Conservation (phyloP, 148 eudicot species). For the Chenopodium album region DNA sequence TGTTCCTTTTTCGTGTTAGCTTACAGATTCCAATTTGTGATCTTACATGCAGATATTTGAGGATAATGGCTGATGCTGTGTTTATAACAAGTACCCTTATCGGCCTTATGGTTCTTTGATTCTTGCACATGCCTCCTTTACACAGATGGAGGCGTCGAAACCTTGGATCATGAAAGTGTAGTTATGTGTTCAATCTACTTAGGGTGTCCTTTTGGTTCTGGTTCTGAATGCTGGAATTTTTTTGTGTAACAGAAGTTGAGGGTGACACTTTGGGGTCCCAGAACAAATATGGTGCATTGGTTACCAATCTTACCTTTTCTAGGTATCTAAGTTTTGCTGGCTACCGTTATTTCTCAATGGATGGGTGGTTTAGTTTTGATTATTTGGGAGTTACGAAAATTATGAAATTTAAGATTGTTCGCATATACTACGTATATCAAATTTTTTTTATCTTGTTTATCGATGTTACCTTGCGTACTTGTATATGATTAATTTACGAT, state of each 20-base stretch:
- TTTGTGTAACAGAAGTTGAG: constrained; percentile 10
- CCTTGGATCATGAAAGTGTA: not conserved
- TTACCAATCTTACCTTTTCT: not conserved
- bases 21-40: constrained; percentile 4
- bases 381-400: no score
- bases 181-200: not conserved
- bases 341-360: not conserved
- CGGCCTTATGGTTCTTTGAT: constrained; percentile 7
- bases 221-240: not conserved
- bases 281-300: constrained; percentile 7
- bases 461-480: no score
- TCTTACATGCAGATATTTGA: not conserved
- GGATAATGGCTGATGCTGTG: not conserved
- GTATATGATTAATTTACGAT: no score
- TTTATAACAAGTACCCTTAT: not conserved
- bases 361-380: not conserved
- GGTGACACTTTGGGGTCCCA: constrained; percentile 16
- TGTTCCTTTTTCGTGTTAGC: not conserved
- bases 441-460: no score
- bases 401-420: no score
- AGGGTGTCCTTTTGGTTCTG: constrained; percentile 6
- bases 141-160: not conserved
- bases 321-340: constrained; percentile 14
- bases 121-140: constrained; percentile 10
- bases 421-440: no score